These are phyloP conservation scores for Elymus sibiricus DNA, from an alignment of 176 grass and related monocot genomes.

Conservation along the genomic window DNA sequence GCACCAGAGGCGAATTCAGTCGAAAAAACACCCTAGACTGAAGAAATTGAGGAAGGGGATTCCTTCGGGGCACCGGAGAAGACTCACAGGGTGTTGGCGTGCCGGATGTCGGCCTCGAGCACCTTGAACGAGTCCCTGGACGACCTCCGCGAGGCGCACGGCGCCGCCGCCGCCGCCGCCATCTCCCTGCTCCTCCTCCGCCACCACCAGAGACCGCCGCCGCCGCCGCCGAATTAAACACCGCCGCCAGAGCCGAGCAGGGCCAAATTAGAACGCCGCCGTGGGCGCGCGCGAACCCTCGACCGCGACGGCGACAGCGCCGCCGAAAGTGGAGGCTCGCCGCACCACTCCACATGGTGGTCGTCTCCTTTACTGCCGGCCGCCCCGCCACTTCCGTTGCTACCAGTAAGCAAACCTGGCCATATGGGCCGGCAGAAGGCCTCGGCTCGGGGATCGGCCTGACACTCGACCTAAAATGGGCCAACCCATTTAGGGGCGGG, in stretches of 20 bases:
- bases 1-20: neutral
- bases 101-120: conserved; percentile 91
- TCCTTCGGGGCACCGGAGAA: neutral
- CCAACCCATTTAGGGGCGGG: too few species aligned
- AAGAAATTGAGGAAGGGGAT: neutral
- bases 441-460: too few species aligned
- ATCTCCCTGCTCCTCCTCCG: neutral
- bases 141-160: conserved; percentile 65
- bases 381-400: too few species aligned
- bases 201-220: neutral
- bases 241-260: neutral
- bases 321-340: too few species aligned
- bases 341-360: neutral
- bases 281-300: neutral
- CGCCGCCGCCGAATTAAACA: neutral
- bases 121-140: conserved; percentile 98
- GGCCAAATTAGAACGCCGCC: neutral
- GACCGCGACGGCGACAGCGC: neutral
- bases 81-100: conserved; percentile 77
- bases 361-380: too few species aligned
- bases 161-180: conserved; percentile 62
- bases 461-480: too few species aligned
- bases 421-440: too few species aligned
- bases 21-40: too few species aligned
- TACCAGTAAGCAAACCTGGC: too few species aligned